Evolutionary conservation across 169 alveolate species (phyloP).

Genomic region (Condylostoma magnum): DNA sequence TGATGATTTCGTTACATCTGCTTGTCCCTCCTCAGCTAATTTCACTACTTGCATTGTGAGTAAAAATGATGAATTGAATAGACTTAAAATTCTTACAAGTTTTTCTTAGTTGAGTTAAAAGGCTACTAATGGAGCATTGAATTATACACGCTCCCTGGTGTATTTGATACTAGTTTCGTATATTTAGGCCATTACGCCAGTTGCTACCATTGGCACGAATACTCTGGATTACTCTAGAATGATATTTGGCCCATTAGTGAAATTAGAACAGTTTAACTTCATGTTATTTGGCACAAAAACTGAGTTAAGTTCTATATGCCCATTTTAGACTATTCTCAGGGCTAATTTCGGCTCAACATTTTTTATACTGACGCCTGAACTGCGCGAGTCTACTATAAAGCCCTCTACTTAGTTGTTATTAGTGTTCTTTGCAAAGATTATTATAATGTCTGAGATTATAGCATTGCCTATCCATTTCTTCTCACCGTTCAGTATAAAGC

Average conservation of each 20-base stretch:
- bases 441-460: constrained; percentile 50
- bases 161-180: constrained; percentile 12
- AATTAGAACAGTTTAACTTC: constrained; percentile 53
- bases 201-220: constrained; percentile 64
- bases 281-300: constrained; percentile 75
- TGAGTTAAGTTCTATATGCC: constrained; percentile 50
- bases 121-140: constrained; percentile 25
- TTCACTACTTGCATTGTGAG: constrained; percentile 39
- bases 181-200: constrained; percentile 48
- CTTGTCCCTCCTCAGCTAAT: constrained; percentile 51
- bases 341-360: constrained; percentile 66
- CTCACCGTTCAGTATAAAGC: constrained; percentile 72
- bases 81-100: constrained; percentile 21
- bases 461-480: constrained; percentile 89
- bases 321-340: constrained; percentile 81
- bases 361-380: constrained; percentile 55
- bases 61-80: constrained; percentile 19
- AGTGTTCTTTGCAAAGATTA: constrained; percentile 75
- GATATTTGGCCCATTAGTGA: constrained; percentile 66
- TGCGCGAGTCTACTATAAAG: constrained; percentile 53
- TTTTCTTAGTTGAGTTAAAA: constrained; percentile 28
- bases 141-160: constrained; percentile 6
- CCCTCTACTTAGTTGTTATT: constrained; percentile 65
- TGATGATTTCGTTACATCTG: constrained; percentile 58
- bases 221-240: constrained; percentile 74